Evolutionary conservation across 176 grass and related monocot species (phyloP).

Genomic region (Echinochloa phyllopogon): DNA sequence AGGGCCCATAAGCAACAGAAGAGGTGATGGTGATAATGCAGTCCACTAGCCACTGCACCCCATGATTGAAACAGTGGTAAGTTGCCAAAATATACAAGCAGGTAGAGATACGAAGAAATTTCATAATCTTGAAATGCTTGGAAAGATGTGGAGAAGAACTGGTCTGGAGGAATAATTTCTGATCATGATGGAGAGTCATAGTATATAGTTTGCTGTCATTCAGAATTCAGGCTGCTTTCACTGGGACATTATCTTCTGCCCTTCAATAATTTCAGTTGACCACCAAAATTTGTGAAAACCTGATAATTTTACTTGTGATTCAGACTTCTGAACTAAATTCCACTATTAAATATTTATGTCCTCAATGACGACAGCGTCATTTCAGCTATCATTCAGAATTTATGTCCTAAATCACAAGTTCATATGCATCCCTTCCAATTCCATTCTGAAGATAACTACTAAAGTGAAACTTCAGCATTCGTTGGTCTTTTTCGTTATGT

Average conservation of each 20-base stretch:
- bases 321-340: background rate
- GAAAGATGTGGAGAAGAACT: background rate
- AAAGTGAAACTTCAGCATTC: conserved; percentile 10
- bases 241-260: background rate
- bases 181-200: background rate
- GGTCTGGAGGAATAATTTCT: background rate
- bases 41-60: background rate
- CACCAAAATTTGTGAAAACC: background rate
- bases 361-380: background rate
- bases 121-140: background rate
- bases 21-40: conserved; percentile 16
- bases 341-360: background rate
- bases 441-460: background rate
- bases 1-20: conserved; percentile 34
- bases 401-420: background rate
- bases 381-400: too few relatives aligned
- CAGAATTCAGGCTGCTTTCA: conserved; percentile 19
- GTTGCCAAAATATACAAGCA: background rate
- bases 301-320: background rate
- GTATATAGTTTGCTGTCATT: background rate
- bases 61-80: conserved; percentile 32
- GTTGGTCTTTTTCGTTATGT: conserved; percentile 21
- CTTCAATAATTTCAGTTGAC: background rate
- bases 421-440: background rate
- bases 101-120: background rate